These are phyloP conservation scores for Quercus suber DNA, from an alignment of 306 rosid genomes.

Conservation along the genomic window DNA sequence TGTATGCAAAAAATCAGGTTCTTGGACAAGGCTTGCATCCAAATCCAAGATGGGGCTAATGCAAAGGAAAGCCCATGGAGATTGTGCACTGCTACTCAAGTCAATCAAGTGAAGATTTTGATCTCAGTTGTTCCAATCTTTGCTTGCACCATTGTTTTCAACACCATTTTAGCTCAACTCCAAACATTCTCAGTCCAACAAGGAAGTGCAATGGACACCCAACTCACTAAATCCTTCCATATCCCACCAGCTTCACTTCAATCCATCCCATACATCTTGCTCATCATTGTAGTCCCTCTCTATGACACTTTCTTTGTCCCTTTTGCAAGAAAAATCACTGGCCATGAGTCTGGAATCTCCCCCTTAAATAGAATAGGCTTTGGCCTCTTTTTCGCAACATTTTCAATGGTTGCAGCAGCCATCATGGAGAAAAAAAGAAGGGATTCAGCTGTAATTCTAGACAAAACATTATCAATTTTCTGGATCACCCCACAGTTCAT, in stretches of 20 bases:
- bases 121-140: constrained; percentile 81
- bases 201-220: constrained; percentile 81
- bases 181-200: constrained; percentile 98
- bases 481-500: constrained; percentile 97
- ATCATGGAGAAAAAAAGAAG: constrained; percentile 74
- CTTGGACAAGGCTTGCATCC: constrained; percentile 87
- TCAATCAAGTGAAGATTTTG: constrained; percentile 72
- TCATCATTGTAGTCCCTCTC: constrained; percentile 71
- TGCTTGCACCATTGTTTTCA: constrained; percentile 94
- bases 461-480: constrained; percentile 63
- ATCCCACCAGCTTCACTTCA: constrained; percentile 97
- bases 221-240: constrained; percentile 52
- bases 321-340: constrained; percentile 65
- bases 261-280: constrained; percentile 84
- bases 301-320: constrained; percentile 85
- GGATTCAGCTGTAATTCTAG: constrained; percentile 44
- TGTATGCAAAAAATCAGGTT: constrained; percentile 41
- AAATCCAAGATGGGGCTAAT: constrained; percentile 35
- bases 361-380: constrained; percentile 75
- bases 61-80: constrained; percentile 78
- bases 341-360: constrained; percentile 80
- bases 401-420: constrained; percentile 94
- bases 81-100: constrained; percentile 67
- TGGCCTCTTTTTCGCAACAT: constrained; percentile 80
- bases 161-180: constrained; percentile 94